Percentiles rank a stretch among this genome's conserved stretches.
Conservation (phyloP, 2,329 filamentous ascomycete genomes). For the Aspergillus eucalypticola region DNA sequence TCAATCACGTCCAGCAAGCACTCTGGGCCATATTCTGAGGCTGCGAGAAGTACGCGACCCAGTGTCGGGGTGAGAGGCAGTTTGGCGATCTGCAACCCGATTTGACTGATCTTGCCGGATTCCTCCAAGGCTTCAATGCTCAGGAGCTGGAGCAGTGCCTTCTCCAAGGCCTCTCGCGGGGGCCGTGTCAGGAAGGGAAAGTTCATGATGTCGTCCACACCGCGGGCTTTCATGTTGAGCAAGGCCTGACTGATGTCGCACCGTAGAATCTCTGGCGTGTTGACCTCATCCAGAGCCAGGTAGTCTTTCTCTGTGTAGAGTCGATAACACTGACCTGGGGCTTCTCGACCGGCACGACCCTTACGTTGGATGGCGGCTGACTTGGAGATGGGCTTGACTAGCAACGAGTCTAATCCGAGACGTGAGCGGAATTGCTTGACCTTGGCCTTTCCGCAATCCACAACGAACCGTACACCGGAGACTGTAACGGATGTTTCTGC, state of each 20-base stretch:
- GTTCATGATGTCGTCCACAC: conserved; percentile 74
- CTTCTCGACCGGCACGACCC: conserved; percentile 91
- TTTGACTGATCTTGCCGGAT: conserved; percentile 69
- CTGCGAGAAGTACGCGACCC: conserved; percentile 79
- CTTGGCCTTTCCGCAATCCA: conserved; percentile 93
- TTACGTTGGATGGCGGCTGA: conserved; percentile 90
- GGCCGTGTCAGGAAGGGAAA: conserved; percentile 88
- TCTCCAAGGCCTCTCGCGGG: conserved; percentile 73
- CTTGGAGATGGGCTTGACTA: conserved; percentile 87
- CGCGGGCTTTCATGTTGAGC: conserved; percentile 89
- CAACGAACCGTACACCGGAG: conserved; percentile 83
- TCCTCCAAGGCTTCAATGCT: conserved; percentile 74
- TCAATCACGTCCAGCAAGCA: conserved; percentile 84
- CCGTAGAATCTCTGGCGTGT: conserved; percentile 84
- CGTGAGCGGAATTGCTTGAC: conserved; percentile 85
- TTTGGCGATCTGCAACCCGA: conserved; percentile 74
- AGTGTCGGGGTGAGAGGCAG: conserved; percentile 81
- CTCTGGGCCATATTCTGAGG: conserved; percentile 67
- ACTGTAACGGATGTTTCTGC: conserved; percentile 98
- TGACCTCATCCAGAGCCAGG: conserved; percentile 67
- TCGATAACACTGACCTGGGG: conserved; percentile 82
- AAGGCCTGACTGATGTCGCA: conserved; percentile 85
- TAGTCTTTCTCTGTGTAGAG: conserved; percentile 84
- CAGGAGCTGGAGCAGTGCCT: conserved; percentile 77
- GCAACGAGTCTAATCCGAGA: conserved; percentile 84